Conservation (phyloP, 2,329 filamentous ascomycete species). For the Talaromyces islandicus region DNA sequence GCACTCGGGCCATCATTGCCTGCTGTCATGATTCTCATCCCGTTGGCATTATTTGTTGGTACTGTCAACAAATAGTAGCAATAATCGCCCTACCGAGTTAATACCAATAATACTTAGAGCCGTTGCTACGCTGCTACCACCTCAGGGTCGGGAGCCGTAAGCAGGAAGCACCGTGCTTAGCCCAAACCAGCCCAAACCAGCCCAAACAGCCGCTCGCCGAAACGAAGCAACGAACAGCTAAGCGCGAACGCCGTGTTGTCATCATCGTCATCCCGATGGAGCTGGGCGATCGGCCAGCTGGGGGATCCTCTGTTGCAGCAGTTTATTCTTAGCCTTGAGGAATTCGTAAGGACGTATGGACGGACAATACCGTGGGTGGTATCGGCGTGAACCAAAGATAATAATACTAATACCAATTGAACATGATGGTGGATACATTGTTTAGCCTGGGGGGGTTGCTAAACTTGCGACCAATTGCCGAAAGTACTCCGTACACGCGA, state of each 20-base stretch:
- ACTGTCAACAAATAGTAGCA: neutral
- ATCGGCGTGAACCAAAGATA: neutral
- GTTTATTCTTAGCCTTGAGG: neutral
- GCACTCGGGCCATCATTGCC: neutral
- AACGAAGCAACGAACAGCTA: neutral
- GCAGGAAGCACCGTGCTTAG: neutral
- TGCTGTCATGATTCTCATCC: neutral
- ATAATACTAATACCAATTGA: neutral
- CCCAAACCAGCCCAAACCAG: neutral
- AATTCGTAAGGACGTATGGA: neutral
- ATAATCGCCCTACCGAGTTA: too few relatives aligned
- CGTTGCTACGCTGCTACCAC: neutral
- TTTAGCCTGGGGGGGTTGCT: too few relatives aligned
- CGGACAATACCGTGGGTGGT: neutral
- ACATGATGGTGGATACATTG: neutral
- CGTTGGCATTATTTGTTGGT: neutral
- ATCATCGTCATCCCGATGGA: neutral
- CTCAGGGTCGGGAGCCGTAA: neutral
- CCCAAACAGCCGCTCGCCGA: neutral
- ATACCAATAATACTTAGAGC: neutral
- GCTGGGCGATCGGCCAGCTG: neutral
- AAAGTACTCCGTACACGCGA: too few relatives aligned
- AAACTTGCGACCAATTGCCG: too few relatives aligned
- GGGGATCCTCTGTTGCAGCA: neutral
- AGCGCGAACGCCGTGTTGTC: neutral